phyloP scores from a whole-genome alignment of 495 filamentous ascomycete species.

The Penicillium longicatenatum region DNA sequence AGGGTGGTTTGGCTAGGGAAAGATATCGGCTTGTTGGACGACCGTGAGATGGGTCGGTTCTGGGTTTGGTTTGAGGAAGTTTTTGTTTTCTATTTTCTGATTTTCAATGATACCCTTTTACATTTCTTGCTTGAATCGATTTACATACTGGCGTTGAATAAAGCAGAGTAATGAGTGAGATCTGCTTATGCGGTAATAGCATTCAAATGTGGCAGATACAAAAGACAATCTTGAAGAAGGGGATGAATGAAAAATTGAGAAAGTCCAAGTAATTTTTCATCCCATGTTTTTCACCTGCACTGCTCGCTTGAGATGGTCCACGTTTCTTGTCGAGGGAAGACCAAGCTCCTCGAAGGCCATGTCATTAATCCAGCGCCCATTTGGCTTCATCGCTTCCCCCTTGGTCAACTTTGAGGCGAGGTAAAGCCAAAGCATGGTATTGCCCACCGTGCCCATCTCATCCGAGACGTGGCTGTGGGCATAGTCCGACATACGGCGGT shows the following conservation, averaged over 20 bases:
- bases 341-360: slow-evolving; percentile 72
- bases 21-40: slow-evolving; percentile 47
- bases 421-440: slow-evolving; percentile 77
- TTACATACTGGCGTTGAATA: slow-evolving; percentile 1
- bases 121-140: slow-evolving; percentile 3
- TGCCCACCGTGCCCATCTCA: slow-evolving; percentile 83
- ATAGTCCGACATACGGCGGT: slow-evolving; percentile 66
- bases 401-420: slow-evolving; percentile 64
- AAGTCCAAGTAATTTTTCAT: slow-evolving; percentile 4
- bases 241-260: not conserved
- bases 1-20: slow-evolving; percentile 50
- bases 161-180: not conserved
- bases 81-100: slow-evolving; percentile 17
- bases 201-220: not conserved
- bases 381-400: slow-evolving; percentile 49
- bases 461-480: slow-evolving; percentile 71
- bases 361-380: slow-evolving; percentile 73
- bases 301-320: slow-evolving; percentile 49
- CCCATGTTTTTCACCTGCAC: slow-evolving; percentile 39
- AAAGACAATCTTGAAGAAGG: not conserved
- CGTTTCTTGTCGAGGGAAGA: not conserved
- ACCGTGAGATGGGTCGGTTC: slow-evolving; percentile 16
- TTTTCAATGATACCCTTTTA: slow-evolving; percentile 27
- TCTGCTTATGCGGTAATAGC: not conserved
- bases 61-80: not conserved